Percentiles rank a stretch among this genome's conserved stretches.
phyloP scores from a whole-genome alignment of 225 moss, liverwort and hornwort species.

The Asterella californica region DNA sequence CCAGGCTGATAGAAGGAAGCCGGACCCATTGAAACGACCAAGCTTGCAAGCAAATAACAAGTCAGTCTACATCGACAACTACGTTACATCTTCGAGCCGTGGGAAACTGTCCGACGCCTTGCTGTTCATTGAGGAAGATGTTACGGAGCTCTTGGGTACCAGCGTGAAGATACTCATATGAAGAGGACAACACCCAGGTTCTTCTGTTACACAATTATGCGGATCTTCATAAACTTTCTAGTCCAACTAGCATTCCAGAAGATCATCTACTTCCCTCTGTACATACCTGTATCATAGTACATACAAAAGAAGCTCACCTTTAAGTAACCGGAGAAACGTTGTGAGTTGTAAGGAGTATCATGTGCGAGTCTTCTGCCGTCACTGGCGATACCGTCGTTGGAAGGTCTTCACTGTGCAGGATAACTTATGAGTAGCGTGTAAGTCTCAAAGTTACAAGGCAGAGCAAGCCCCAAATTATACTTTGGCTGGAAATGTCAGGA shows the following conservation, averaged over 20 bases:
- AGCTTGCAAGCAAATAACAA: constrained; percentile 45
- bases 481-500: too few species aligned
- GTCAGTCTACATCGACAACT: constrained; percentile 19
- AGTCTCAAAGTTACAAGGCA: too few species aligned
- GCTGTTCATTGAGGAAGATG: constrained; percentile 33
- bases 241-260: background rate
- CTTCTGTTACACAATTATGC: background rate
- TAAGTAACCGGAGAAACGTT: too few species aligned
- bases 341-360: too few species aligned
- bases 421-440: too few species aligned
- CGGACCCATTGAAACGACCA: constrained; percentile 46
- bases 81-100: background rate
- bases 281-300: constrained; percentile 6
- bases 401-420: too few species aligned
- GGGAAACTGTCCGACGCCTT: constrained; percentile 4
- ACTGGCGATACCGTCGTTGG: too few species aligned
- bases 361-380: too few species aligned
- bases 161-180: constrained; percentile 9
- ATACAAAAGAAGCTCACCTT: background rate
- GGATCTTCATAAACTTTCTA: background rate
- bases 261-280: background rate
- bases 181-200: background rate
- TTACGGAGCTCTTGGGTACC: constrained; percentile 21
- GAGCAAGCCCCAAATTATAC: too few species aligned
- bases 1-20: constrained; percentile 17